phyloP scores from a whole-genome alignment of 345 rosid species.

The Bruguiera parviflora region DNA sequence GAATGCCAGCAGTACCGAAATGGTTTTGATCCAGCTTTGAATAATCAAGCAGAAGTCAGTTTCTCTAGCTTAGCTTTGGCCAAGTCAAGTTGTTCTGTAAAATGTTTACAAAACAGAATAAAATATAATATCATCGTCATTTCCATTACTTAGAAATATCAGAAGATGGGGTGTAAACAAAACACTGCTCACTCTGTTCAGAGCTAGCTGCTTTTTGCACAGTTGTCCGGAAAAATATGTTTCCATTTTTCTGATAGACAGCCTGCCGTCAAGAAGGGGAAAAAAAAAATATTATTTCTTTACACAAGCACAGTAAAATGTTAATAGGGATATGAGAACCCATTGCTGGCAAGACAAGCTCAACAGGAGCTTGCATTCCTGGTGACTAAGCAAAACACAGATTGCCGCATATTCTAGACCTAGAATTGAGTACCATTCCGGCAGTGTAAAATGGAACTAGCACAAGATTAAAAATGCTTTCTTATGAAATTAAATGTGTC shows the following conservation, averaged over 20 bases:
- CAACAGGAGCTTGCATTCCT: no score
- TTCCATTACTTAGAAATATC: background rate
- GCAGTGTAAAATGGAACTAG: no score
- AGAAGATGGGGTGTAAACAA: background rate
- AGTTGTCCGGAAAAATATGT: slow-evolving; percentile 45
- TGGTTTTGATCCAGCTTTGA: background rate
- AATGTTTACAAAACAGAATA: background rate
- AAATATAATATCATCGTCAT: background rate
- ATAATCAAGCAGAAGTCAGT: slow-evolving; percentile 22
- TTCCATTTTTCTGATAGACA: slow-evolving; percentile 48
- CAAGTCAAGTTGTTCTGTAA: slow-evolving; percentile 45
- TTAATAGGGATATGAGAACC: background rate
- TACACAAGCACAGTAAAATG: background rate
- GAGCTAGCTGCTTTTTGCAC: slow-evolving; percentile 38
- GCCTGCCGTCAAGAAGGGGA: slow-evolving; percentile 24
- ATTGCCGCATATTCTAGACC: no score
- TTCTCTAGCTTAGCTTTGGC: slow-evolving; percentile 43
- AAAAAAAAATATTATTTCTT: background rate
- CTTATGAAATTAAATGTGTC: no score
- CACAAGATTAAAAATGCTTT: no score
- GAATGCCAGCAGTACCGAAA: background rate
- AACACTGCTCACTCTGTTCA: slow-evolving; percentile 42
- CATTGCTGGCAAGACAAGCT: background rate
- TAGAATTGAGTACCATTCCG: no score
- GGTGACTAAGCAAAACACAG: no score